Conservation (phyloP, 331 rosid species). For the Phaseolus coccineus region DNA sequence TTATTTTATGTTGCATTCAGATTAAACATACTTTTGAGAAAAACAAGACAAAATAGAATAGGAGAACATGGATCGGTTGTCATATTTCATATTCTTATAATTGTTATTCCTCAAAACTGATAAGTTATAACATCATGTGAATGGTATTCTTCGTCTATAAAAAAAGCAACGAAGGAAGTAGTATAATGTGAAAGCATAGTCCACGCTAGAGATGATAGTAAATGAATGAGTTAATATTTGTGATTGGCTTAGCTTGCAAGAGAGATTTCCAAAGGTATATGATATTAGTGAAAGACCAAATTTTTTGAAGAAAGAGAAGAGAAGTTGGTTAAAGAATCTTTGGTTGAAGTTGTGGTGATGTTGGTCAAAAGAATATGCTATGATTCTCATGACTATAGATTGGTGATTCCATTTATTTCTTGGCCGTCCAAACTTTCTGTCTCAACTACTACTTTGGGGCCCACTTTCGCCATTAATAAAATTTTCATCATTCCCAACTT, state of each 20-base stretch:
- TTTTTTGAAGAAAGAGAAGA: too few relatives aligned
- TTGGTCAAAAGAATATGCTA: conserved; percentile 42
- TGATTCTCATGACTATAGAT: conserved; percentile 29
- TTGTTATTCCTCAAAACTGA: too few relatives aligned
- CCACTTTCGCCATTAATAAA: conserved; percentile 26
- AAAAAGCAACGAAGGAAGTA: conserved; percentile 35
- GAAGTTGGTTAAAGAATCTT: conserved; percentile 34
- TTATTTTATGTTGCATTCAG: too few relatives aligned
- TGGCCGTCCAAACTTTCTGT: conserved; percentile 19
- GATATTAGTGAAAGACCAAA: neutral
- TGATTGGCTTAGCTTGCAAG: conserved; percentile 47
- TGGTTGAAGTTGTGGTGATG: conserved; percentile 3
- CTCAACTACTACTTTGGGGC: conserved; percentile 20
- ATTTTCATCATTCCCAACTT: conserved; percentile 13
- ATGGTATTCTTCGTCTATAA: too few relatives aligned
- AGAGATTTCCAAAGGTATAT: conserved; percentile 23
- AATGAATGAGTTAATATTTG: conserved; percentile 25
- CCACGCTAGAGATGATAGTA: conserved; percentile 36
- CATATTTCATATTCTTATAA: too few relatives aligned
- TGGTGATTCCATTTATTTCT: conserved; percentile 25
- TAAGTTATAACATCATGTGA: too few relatives aligned
- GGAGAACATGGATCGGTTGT: too few relatives aligned
- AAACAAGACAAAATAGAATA: too few relatives aligned
- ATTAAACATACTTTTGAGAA: too few relatives aligned
- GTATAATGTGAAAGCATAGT: conserved; percentile 29